Evolutionary conservation across 441 rosid genomes (phyloP).

Genomic region (Hura crepitans): DNA sequence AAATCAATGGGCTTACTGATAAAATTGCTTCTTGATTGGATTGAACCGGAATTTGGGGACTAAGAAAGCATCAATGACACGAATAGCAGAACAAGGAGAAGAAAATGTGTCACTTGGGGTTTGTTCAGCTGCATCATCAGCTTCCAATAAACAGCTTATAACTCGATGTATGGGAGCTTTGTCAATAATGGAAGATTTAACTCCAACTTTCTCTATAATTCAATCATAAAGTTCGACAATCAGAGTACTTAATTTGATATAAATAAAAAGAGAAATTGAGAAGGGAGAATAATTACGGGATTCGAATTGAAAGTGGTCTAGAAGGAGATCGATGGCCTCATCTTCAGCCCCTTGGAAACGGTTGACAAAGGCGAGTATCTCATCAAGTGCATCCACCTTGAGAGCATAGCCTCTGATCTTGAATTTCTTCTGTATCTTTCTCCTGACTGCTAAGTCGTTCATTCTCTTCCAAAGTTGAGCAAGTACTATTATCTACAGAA

Average conservation of each 20-base stretch:
- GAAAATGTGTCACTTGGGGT: conserved; percentile 19
- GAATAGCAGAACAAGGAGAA: conserved; percentile 39
- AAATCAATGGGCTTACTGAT: conserved; percentile 43
- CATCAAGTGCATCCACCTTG: conserved; percentile 64
- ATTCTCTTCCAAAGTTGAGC: not conserved
- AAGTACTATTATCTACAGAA: no score
- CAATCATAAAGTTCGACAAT: not conserved
- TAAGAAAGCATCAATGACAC: conserved; percentile 69
- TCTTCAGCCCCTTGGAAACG: conserved; percentile 63
- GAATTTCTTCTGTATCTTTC: conserved; percentile 69
- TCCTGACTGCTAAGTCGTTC: conserved; percentile 43
- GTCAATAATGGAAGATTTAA: conserved; percentile 61
- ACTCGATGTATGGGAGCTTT: conserved; percentile 59
- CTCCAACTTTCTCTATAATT: conserved; percentile 34
- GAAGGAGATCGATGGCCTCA: conserved; percentile 71
- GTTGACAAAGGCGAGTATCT: conserved; percentile 50
- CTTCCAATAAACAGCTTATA: conserved; percentile 50
- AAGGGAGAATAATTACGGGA: conserved; percentile 33
- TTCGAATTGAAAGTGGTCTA: conserved; percentile 67
- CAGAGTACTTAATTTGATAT: not conserved
- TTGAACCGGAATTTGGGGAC: conserved; percentile 75
- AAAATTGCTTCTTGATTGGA: conserved; percentile 68
- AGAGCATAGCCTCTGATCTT: conserved; percentile 71
- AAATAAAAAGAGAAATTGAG: not conserved
- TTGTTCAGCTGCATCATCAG: conserved; percentile 60